Evolutionary conservation across 2,329 filamentous ascomycete genomes (phyloP), one percentile per base, ranked within the genome.

Genomic region (Conoideocrella luteorostrata): DNA sequence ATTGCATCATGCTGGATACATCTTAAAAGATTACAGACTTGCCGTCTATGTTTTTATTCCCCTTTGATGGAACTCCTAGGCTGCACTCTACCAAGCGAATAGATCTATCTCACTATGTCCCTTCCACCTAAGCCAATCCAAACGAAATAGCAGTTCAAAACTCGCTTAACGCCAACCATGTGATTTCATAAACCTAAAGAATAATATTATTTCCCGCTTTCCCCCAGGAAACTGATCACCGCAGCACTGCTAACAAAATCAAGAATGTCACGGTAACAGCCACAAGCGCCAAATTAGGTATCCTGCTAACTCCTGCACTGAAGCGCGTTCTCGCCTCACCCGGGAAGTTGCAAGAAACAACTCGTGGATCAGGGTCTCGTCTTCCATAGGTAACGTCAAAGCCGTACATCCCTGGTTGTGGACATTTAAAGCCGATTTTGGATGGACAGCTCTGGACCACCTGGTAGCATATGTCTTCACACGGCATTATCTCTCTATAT

Each of bases 401-500:
- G 39, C 57, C 60, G 7, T 51, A 44, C 29, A 61, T 56, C 17
- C 54, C 50, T 3, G 60, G 56, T 26, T 55, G 57, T 5, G 93
- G 91, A 65, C 93, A 98, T 1, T 61, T 67, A 55, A 98, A 96
- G 1, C 74, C 71, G 53, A 98, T 68, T 1, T 73, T 65, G 0
- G 88, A 75, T 0, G 93, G 91, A 64, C 93, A 98, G 58, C 78
- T 88, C 64, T 85, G 82, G 10, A 95, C 86, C 2, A 98, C 73
- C 43, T 84, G 79, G 60, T 89, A 93, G 67, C 93, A 98, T 40
- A 96, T 67, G 51, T 95, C 85, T 48, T 86, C 78, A 57, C 91
- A 97, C 0, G 93, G 93, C 7, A 95, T 69, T 17, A 97, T 71
- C 67, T 98, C 93, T 59, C 90, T 94, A 66, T 98, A 97, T 0